phyloP scores from a whole-genome alignment of 2,329 filamentous ascomycete genomes.

The Sclerotinia borealis region DNA sequence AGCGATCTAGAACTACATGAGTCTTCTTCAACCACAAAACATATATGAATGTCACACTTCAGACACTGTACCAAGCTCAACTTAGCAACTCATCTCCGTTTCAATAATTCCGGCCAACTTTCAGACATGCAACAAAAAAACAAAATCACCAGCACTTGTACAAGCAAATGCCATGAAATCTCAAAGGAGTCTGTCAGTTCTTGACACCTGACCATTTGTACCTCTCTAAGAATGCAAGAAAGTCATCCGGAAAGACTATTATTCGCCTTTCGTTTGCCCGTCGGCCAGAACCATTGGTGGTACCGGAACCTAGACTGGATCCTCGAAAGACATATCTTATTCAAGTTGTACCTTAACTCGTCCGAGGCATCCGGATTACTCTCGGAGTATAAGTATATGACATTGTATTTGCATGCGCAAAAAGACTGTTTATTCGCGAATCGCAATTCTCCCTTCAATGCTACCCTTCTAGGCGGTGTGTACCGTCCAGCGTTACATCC shows the following conservation, averaged over 20 bases:
- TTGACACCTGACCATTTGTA: not conserved
- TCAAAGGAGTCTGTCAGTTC: not conserved
- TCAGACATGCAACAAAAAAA: constrained; percentile 10
- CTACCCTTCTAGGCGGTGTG: not conserved
- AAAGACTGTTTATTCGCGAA: not conserved
- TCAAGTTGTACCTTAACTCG: not conserved
- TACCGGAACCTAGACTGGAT: not conserved
- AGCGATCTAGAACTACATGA: not conserved
- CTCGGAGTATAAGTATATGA: not conserved
- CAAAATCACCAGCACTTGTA: not conserved
- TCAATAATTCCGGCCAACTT: constrained; percentile 7
- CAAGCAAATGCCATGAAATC: not conserved
- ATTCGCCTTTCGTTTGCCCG: not conserved
- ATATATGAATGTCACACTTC: not conserved
- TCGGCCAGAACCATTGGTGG: not conserved
- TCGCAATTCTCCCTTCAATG: not conserved
- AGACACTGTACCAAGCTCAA: not conserved
- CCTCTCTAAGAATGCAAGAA: not conserved
- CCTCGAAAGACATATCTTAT: not conserved
- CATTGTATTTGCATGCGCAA: not conserved
- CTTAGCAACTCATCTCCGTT: not conserved
- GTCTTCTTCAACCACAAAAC: not conserved
- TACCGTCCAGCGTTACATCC: not conserved
- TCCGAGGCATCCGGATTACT: not conserved
- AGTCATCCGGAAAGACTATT: not conserved